These are phyloP conservation scores for Blastobotrys petasosporus DNA, from an alignment of 1,139 yeast species.

Conservation along the genomic window DNA sequence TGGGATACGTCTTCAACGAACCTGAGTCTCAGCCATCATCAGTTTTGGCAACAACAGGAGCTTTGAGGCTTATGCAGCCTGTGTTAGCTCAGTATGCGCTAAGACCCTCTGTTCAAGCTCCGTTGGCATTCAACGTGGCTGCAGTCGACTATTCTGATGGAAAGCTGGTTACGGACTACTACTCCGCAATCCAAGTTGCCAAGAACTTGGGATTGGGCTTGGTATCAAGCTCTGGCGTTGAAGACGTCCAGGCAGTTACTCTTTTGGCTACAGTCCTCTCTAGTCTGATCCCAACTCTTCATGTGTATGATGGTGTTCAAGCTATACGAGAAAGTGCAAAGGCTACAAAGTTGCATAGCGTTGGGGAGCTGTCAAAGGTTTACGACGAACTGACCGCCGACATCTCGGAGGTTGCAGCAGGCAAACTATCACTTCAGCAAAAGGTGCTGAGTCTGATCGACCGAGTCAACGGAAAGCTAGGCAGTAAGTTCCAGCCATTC, in stretches of 20 bases:
- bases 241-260: conserved; percentile 54
- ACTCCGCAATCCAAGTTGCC: conserved; percentile 59
- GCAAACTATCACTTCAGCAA: conserved; percentile 11
- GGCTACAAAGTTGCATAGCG: conserved; percentile 43
- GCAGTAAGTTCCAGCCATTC: conserved; percentile 57
- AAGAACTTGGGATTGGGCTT: conserved; percentile 64
- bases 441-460: conserved; percentile 11
- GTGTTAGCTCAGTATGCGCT: conserved; percentile 39
- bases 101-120: conserved; percentile 26
- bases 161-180: conserved; percentile 59
- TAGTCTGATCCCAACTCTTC: conserved; percentile 54
- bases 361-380: conserved; percentile 41
- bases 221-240: conserved; percentile 52
- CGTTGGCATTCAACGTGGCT: conserved; percentile 63
- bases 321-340: conserved; percentile 54
- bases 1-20: conserved; percentile 56
- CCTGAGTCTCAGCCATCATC: conserved; percentile 25
- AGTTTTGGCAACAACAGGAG: conserved; percentile 62
- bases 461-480: conserved; percentile 36
- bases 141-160: conserved; percentile 64
- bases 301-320: conserved; percentile 73
- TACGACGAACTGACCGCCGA: conserved; percentile 35
- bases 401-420: conserved; percentile 18
- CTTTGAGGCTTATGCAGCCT: conserved; percentile 63
- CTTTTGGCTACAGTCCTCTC: conserved; percentile 63